Evolutionary conservation across 768 basidiomycete species (phyloP).

Genomic region (Macrolepiota albuminosa): DNA sequence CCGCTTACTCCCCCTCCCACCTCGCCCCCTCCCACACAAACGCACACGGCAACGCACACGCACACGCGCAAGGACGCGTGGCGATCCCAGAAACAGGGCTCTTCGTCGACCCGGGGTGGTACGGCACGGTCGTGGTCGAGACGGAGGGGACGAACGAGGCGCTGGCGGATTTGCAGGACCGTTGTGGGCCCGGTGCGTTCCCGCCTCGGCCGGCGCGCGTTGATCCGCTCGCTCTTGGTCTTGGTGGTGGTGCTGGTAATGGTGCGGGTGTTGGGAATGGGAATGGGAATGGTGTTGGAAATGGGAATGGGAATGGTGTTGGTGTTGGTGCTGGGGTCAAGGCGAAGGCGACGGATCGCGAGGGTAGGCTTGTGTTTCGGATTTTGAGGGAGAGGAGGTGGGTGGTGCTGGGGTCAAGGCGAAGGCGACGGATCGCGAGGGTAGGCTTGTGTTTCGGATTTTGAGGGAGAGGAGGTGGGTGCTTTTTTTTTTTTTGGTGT

Average conservation of each 20-base stretch:
- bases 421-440: constrained; percentile 32
- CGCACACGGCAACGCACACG: too few species aligned
- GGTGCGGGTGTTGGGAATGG: too few species aligned
- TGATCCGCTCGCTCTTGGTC: constrained; percentile 10
- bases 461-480: constrained; percentile 74
- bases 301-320: too few species aligned
- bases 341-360: constrained; percentile 29
- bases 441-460: constrained; percentile 62
- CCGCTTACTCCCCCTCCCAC: too few species aligned
- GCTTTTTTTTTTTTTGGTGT: background rate
- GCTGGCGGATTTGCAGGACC: constrained; percentile 67
- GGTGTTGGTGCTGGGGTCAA: constrained; percentile 2
- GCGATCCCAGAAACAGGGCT: constrained; percentile 54
- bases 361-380: constrained; percentile 56
- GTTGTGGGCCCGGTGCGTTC: constrained; percentile 66
- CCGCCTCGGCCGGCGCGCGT: constrained; percentile 49
- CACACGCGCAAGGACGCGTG: constrained; percentile 22
- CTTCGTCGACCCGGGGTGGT: constrained; percentile 76
- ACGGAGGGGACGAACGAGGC: constrained; percentile 87
- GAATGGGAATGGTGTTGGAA: too few species aligned
- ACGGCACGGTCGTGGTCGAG: constrained; percentile 78
- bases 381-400: constrained; percentile 42
- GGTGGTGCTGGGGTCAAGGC: constrained; percentile 12
- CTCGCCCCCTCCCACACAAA: too few species aligned
- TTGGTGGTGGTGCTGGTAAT: background rate